These are phyloP conservation scores for Russula compacta DNA, from an alignment of 768 basidiomycete species.

Conservation along the genomic window DNA sequence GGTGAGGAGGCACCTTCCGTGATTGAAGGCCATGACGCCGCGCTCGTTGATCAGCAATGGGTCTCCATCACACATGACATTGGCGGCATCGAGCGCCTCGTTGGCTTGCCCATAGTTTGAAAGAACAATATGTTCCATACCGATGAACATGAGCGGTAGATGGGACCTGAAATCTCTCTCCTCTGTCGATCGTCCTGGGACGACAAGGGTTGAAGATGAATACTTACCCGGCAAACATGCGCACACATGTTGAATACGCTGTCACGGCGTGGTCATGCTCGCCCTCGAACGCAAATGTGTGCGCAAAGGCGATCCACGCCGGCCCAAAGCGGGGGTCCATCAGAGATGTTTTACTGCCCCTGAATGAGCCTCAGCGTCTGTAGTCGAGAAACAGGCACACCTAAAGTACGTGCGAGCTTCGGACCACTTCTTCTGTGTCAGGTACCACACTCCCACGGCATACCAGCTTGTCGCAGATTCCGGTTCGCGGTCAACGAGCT, in stretches of 20 bases:
- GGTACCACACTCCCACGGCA: constrained; percentile 96
- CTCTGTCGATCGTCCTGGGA: not conserved
- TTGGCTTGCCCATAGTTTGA: constrained; percentile 75
- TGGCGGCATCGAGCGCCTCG: constrained; percentile 79
- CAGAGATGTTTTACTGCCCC: constrained; percentile 78
- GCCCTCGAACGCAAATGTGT: constrained; percentile 93
- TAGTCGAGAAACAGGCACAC: constrained; percentile 34
- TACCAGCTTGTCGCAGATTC: constrained; percentile 95
- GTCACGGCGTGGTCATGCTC: constrained; percentile 99
- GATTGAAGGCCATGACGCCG: constrained; percentile 87
- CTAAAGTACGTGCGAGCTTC: constrained; percentile 94
- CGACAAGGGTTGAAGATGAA: constrained; percentile 1
- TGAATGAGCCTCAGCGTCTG: constrained; percentile 1
- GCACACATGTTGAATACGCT: constrained; percentile 92
- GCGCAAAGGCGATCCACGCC: constrained; percentile 96
- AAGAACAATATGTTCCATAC: constrained; percentile 95
- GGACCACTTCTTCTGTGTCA: constrained; percentile 76
- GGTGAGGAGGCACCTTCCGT: constrained; percentile 52
- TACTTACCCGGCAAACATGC: constrained; percentile 86
- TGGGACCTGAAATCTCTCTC: constrained; percentile 68
- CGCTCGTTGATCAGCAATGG: constrained; percentile 87
- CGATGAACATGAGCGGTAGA: constrained; percentile 88
- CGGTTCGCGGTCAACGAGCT: constrained; percentile 90
- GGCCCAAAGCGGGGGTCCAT: constrained; percentile 96
- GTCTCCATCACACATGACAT: constrained; percentile 75